Conservation (phyloP, 164 flowering plant species). For the Liquidambar formosana region DNA sequence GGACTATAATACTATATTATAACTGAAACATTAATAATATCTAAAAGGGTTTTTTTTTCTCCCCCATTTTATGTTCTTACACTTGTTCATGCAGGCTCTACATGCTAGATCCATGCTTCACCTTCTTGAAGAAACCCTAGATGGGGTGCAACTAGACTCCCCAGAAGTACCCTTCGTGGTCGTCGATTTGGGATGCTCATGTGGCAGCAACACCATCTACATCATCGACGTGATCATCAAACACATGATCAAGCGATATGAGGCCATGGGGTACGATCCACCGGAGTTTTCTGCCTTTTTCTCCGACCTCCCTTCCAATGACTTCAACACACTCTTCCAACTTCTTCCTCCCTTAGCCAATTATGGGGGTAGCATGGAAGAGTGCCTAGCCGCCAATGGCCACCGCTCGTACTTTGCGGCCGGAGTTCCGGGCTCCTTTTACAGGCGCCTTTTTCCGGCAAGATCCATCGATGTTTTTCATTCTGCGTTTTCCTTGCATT, state of each 20-base stretch:
- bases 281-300: conserved; percentile 90
- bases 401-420: conserved; percentile 81
- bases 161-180: conserved; percentile 51
- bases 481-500: conserved; percentile 89
- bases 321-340: conserved; percentile 91
- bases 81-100: conserved; percentile 43
- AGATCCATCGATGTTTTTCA: conserved; percentile 68
- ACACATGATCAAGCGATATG: conserved; percentile 69
- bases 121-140: conserved; percentile 65
- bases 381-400: conserved; percentile 61
- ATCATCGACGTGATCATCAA: conserved; percentile 64
- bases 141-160: conserved; percentile 44
- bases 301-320: conserved; percentile 88
- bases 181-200: conserved; percentile 82
- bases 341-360: conserved; percentile 67
- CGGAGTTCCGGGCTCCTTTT: conserved; percentile 83
- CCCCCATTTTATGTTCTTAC: too few species aligned
- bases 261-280: conserved; percentile 43
- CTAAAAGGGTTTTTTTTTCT: too few species aligned
- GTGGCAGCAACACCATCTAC: conserved; percentile 71
- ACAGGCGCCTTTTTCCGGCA: conserved; percentile 74
- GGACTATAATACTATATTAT: too few species aligned
- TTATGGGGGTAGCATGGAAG: conserved; percentile 66
- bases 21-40: too few species aligned
- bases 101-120: conserved; percentile 87